Percentiles rank a stretch among this genome's conserved stretches.
Conservation (phyloP, 371 early-diverging fungal species). For the Syncephalastrum monosporum region DNA sequence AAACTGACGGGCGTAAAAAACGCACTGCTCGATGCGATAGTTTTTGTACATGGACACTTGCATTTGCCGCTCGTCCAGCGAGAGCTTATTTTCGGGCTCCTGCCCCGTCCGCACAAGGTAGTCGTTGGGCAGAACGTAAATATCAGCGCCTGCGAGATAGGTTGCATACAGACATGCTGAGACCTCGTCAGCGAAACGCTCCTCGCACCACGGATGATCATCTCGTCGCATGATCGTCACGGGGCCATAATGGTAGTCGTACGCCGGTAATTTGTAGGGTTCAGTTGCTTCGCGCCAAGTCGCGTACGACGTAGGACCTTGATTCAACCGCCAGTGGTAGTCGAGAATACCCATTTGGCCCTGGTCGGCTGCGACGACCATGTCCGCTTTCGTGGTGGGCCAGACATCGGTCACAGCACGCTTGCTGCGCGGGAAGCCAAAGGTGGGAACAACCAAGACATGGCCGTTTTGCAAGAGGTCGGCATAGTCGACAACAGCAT, state of each 20-base stretch:
- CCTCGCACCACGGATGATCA: conserved; percentile 47
- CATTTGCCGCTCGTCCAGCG: conserved; percentile 20
- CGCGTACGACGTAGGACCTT: conserved; percentile 33
- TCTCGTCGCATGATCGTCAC: conserved; percentile 28
- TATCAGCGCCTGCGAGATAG: conserved; percentile 35
- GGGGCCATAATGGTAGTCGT: conserved; percentile 39
- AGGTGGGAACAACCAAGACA: conserved; percentile 37
- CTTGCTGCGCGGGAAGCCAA: conserved; percentile 24
- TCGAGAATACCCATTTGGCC: conserved; percentile 33
- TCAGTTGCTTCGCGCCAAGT: conserved; percentile 33
- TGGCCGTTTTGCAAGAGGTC: conserved; percentile 27
- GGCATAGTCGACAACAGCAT: conserved; percentile 14
- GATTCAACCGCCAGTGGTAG: conserved; percentile 30
- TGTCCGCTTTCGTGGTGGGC: conserved; percentile 27
- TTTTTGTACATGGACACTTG: conserved; percentile 29
- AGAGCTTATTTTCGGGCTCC: conserved; percentile 24
- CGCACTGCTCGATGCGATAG: conserved; percentile 41
- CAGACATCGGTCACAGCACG: conserved; percentile 13
- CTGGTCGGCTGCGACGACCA: conserved; percentile 28
- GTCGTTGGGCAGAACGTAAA: conserved; percentile 38
- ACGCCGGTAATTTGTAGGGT: conserved; percentile 34
- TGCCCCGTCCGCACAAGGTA: conserved; percentile 33
- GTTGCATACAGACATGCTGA: conserved; percentile 36
- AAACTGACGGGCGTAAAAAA: conserved; percentile 39
- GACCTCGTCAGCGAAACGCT: conserved; percentile 40